These are phyloP conservation scores for Halophytophthora batemanensis DNA, from an alignment of 352 stramenopile genomes.

Conservation along the genomic window DNA sequence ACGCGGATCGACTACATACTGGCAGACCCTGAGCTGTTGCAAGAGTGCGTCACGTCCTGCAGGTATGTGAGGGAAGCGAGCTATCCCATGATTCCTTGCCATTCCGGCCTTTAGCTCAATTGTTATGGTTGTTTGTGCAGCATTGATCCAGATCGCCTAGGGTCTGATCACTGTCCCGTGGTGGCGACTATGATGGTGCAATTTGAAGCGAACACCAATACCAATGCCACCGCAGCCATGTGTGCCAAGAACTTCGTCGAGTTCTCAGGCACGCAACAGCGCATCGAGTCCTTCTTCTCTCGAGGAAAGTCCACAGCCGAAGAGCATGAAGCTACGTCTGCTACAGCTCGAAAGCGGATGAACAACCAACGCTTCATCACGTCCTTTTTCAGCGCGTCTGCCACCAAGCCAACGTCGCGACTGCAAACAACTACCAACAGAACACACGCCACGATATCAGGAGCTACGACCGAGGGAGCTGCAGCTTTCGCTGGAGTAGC, in stretches of 20 bases:
- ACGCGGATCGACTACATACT: constrained; percentile 91
- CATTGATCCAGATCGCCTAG: constrained; percentile 51
- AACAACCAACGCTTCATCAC: constrained; percentile 45
- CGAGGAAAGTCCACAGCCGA: constrained; percentile 5
- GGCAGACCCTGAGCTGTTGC: constrained; percentile 47
- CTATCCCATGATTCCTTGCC: not conserved
- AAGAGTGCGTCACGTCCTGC: constrained; percentile 43
- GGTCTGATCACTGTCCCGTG: constrained; percentile 84
- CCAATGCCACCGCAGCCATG: constrained; percentile 30
- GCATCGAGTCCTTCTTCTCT: constrained; percentile 47
- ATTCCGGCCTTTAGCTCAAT: not conserved
- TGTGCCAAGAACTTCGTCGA: constrained; percentile 74
- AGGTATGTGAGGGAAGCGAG: constrained; percentile 29
- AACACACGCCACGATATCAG: constrained; percentile 3
- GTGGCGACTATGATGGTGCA: constrained; percentile 39
- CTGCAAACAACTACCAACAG: not conserved
- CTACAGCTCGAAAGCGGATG: constrained; percentile 9
- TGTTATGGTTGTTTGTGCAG: constrained; percentile 13
- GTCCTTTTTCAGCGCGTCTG: constrained; percentile 42
- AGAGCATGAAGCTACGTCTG: not conserved
- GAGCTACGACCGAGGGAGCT: constrained; percentile 9
- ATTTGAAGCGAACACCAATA: constrained; percentile 21
- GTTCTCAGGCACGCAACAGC: constrained; percentile 76
- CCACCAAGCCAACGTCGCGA: constrained; percentile 11
- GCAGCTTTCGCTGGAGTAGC: constrained; percentile 14